Percentiles rank a stretch among this genome's conserved stretches.
These are phyloP conservation scores for Casuarina glauca DNA, from an alignment of 306 rosid species.

Conservation along the genomic window DNA sequence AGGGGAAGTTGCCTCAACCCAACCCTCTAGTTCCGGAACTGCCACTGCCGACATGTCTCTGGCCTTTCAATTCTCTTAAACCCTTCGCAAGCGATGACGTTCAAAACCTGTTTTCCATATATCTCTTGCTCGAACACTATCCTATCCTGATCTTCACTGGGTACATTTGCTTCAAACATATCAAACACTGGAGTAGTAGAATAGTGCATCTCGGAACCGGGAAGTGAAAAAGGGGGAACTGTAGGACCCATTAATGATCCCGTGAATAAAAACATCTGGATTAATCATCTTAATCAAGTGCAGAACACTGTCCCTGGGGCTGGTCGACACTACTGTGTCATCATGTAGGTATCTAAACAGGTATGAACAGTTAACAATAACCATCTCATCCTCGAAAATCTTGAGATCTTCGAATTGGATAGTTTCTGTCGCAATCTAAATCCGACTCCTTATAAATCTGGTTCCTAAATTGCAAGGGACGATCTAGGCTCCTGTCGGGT, in stretches of 20 bases:
- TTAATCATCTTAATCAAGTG: constrained; percentile 65
- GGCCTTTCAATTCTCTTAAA: constrained; percentile 64
- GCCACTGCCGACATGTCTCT: constrained; percentile 74
- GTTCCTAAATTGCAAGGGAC: too few species aligned
- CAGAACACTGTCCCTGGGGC: constrained; percentile 66
- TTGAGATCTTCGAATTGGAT: constrained; percentile 57
- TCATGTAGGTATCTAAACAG: constrained; percentile 64
- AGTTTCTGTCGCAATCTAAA: too few species aligned
- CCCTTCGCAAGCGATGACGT: constrained; percentile 69
- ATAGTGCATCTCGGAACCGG: constrained; percentile 63
- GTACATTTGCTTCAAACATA: constrained; percentile 41
- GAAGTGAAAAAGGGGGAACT: constrained; percentile 79
- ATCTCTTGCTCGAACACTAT: constrained; percentile 57
- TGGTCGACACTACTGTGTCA: constrained; percentile 62
- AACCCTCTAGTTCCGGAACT: constrained; percentile 35
- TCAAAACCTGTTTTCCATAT: constrained; percentile 53
- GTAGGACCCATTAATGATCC: constrained; percentile 55
- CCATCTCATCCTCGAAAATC: constrained; percentile 39
- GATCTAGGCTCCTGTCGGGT: too few species aligned
- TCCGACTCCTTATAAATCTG: too few species aligned
- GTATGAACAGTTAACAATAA: constrained; percentile 51
- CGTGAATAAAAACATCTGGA: constrained; percentile 58
- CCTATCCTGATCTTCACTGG: constrained; percentile 49
- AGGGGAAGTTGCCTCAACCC: constrained; percentile 53
- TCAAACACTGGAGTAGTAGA: constrained; percentile 62